A percentile compares a stretch with the other conserved stretches of the same genome.
Conservation (phyloP, 805 yeast species). For the Candida maltosa region DNA sequence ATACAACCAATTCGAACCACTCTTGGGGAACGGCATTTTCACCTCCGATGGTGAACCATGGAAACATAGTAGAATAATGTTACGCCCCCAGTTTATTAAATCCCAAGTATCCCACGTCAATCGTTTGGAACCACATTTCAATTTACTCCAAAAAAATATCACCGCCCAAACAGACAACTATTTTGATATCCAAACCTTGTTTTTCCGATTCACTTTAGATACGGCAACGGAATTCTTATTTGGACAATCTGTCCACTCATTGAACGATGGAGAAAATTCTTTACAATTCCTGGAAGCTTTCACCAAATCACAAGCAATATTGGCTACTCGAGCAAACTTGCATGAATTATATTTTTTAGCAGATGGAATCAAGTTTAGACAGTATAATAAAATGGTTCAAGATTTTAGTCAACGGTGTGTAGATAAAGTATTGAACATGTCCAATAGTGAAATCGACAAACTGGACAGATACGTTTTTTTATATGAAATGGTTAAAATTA, state of each 20-base stretch:
- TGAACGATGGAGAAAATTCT: slow-evolving; percentile 21
- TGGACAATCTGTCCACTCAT: slow-evolving; percentile 30
- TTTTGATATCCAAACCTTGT: slow-evolving; percentile 32
- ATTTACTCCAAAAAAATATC: slow-evolving; percentile 20
- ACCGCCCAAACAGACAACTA: slow-evolving; percentile 15
- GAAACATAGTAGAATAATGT: slow-evolving; percentile 33
- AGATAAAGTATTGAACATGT: slow-evolving; percentile 24
- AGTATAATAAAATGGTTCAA: slow-evolving; percentile 29
- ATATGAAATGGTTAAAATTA: slow-evolving; percentile 36
- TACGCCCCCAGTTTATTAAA: slow-evolving; percentile 37
- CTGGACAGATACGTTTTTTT: slow-evolving; percentile 31
- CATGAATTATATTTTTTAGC: slow-evolving; percentile 27
- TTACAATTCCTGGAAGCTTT: slow-evolving; percentile 24
- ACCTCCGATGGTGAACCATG: slow-evolving; percentile 37
- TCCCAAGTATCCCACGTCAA: slow-evolving; percentile 33
- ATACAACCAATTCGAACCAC: slow-evolving; percentile 25
- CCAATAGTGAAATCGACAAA: slow-evolving; percentile 26
- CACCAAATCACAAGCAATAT: slow-evolving; percentile 29
- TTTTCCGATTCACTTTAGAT: slow-evolving; percentile 35
- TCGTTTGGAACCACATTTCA: slow-evolving; percentile 28
- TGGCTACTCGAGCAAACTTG: slow-evolving; percentile 29
- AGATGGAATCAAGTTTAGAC: slow-evolving; percentile 29
- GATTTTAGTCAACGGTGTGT: slow-evolving; percentile 27
- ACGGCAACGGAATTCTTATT: slow-evolving; percentile 39
- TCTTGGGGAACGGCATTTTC: slow-evolving; percentile 37